A percentile compares a stretch with the other conserved stretches of the same genome.
These are phyloP conservation scores for Cordyceps javanica DNA, from an alignment of 2,329 filamentous ascomycete species.

Conservation along the genomic window DNA sequence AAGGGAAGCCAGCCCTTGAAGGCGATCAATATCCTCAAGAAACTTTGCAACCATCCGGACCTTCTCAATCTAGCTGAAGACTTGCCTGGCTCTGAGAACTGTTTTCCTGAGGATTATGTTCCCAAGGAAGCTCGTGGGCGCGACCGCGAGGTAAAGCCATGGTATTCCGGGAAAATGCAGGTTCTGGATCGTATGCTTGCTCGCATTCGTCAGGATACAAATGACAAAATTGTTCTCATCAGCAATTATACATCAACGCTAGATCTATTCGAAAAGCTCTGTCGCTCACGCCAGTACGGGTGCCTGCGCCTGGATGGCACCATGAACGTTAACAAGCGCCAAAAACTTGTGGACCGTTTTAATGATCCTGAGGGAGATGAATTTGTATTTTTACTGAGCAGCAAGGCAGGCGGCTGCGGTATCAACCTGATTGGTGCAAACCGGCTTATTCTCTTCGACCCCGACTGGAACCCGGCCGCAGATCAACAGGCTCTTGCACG, in stretches of 20 bases:
- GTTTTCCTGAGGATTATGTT: slow-evolving; percentile 80
- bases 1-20: slow-evolving; percentile 96
- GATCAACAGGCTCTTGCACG: slow-evolving; percentile 95
- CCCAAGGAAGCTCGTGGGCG: slow-evolving; percentile 81
- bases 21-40: slow-evolving; percentile 94
- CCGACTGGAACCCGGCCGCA: slow-evolving; percentile 95
- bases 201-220: slow-evolving; percentile 89
- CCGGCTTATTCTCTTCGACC: slow-evolving; percentile 90
- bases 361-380: slow-evolving; percentile 87
- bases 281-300: slow-evolving; percentile 77
- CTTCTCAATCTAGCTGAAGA: slow-evolving; percentile 78
- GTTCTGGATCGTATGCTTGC: slow-evolving; percentile 98
- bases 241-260: slow-evolving; percentile 97
- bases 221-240: slow-evolving; percentile 98
- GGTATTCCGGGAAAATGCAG: slow-evolving; percentile 98
- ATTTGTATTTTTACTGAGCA: slow-evolving; percentile 93
- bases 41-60: slow-evolving; percentile 97
- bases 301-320: slow-evolving; percentile 86
- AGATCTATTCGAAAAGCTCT: slow-evolving; percentile 88
- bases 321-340: slow-evolving; percentile 95
- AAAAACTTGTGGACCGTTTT: slow-evolving; percentile 96
- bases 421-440: slow-evolving; percentile 94
- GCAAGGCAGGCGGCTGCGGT: slow-evolving; percentile 93
- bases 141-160: slow-evolving; percentile 86
- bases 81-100: slow-evolving; percentile 76